phyloP scores from a whole-genome alignment of 1,284 basidiomycete species.

The Anthracocystis setariae region DNA sequence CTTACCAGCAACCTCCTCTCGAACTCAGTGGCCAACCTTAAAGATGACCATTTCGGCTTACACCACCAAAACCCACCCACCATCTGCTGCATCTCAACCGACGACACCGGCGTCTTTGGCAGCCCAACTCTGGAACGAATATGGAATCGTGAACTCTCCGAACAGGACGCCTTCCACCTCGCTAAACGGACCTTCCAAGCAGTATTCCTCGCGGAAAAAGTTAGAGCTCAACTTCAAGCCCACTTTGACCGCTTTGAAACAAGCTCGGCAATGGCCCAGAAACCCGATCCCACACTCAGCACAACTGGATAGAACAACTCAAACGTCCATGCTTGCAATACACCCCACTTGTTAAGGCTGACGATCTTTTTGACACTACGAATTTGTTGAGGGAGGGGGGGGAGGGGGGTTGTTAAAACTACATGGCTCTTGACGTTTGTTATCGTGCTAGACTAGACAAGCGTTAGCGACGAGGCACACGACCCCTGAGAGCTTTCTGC shows the following conservation, averaged over 20 bases:
- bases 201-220: conserved; percentile 18
- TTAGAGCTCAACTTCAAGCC: no score
- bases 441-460: no score
- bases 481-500: conserved; percentile 60
- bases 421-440: background rate
- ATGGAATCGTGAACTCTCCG: conserved; percentile 23
- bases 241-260: no score
- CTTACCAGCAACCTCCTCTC: conserved; percentile 48
- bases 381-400: no score
- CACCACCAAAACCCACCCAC: conserved; percentile 10
- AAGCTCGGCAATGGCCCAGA: no score
- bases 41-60: conserved; percentile 25
- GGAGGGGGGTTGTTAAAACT: no score
- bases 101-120: conserved; percentile 50
- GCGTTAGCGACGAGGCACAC: conserved; percentile 45
- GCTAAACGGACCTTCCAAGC: conserved; percentile 10
- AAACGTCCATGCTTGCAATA: no score
- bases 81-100: conserved; percentile 41
- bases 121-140: conserved; percentile 43
- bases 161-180: conserved; percentile 12
- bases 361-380: no score
- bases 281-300: no score
- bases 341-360: no score
- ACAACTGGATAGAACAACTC: no score
- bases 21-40: conserved; percentile 12